Percentiles rank a stretch among this genome's conserved stretches.
phyloP scores from a whole-genome alignment of 805 yeast species.

The Wickerhamiella occidentalis region DNA sequence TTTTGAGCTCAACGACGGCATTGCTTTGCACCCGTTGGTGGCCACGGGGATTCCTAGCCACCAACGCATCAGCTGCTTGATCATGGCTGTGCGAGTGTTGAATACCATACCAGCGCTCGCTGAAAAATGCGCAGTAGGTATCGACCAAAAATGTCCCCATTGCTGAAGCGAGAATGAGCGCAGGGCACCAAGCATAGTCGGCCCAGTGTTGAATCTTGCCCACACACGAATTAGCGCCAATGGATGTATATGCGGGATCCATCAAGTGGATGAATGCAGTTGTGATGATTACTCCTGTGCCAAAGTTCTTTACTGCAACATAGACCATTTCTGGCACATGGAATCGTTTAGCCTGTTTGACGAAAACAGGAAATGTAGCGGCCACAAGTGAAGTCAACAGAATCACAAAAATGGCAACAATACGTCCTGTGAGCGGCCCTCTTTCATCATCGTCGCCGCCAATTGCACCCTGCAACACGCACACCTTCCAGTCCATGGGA shows the following conservation, averaged over 20 bases:
- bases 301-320: constrained; percentile 37
- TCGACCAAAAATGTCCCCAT: constrained; percentile 40
- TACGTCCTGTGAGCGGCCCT: constrained; percentile 42
- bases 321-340: constrained; percentile 27
- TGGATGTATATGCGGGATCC: constrained; percentile 29
- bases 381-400: constrained; percentile 35
- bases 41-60: neutral
- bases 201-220: constrained; percentile 37
- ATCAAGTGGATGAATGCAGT: constrained; percentile 63
- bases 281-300: constrained; percentile 67
- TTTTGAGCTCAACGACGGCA: neutral
- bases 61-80: constrained; percentile 14
- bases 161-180: constrained; percentile 38
- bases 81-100: constrained; percentile 23
- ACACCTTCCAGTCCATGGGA: constrained; percentile 33
- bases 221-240: constrained; percentile 30
- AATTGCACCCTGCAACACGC: constrained; percentile 34
- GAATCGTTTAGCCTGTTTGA: constrained; percentile 20
- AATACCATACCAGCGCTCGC: constrained; percentile 27
- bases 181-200: constrained; percentile 45
- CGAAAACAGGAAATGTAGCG: constrained; percentile 36
- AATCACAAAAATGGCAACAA: constrained; percentile 43
- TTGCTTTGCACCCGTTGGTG: neutral
- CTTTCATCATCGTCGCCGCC: constrained; percentile 33
- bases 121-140: constrained; percentile 33